Base-by-base conservation (phyloP, 306 rosid species). In the Quercus berberidifolia region DNA sequence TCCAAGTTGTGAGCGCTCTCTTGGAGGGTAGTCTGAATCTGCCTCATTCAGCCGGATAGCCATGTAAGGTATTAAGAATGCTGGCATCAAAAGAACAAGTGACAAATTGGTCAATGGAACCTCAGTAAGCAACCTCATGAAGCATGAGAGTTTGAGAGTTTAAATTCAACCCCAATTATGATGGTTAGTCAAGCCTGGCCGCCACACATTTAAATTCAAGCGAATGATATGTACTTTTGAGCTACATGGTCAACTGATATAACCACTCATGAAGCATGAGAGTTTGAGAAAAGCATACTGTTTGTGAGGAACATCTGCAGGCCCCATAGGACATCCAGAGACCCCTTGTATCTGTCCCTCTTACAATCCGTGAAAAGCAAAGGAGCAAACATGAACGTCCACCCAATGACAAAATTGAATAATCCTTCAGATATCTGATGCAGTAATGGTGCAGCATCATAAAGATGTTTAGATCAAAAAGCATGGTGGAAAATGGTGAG, bases 361-460 rank as follows among this genome's bases (percentile, higher is more conserved):
- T 82, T 85, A 23, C 58, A 69, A 82, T 94, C 97, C 8, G 97
- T 91, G 89, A 85, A 91, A 59, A 92, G 89, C 86, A 92, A 81
- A 6, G 99, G 97, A 73, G 93, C 97, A 83, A 92, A 94, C 97
- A 94, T 88, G 74, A 94, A 80, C 4, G 97, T 94, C 99, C 99
- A 94, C 72, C 92, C 97, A 67, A 92, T 86, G 54, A 92, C 99
- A 78, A 94, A 94, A 84, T 92, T 92, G 91, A 94, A 94, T 15
- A 94, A 79, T 69, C 97, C 99, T 85, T 94, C 97, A 49, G 90
- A 82, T 90, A 94, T 91, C 97, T 94, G 79, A 75, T 75, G 60
- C 59, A 58, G 77, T 79, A 49, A 69, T 54, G 3, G 30, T 30
- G 75, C 71, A 57, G 69, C 75, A 64, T 52, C 69, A 75, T 73